Evolutionary conservation across 1,284 basidiomycete genomes (phyloP).

Genomic region (Cutaneotrichosporon cyanovorans): DNA sequence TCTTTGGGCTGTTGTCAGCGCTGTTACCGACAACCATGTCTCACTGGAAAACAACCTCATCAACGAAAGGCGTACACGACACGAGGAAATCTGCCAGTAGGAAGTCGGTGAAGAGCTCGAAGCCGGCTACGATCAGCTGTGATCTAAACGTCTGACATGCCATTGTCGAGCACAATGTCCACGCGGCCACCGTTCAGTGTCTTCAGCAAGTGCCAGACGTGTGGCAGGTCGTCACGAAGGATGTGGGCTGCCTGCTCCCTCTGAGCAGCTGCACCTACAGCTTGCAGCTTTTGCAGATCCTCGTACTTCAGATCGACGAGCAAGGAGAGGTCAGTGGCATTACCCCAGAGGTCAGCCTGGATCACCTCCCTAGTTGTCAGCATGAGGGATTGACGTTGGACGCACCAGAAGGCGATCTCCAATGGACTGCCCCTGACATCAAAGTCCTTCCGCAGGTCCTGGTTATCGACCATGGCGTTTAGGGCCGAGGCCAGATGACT

Average conservation of each 20-base stretch:
- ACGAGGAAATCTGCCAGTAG: slow-evolving; percentile 91
- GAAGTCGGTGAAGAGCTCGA: slow-evolving; percentile 91
- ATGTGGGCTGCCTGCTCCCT: slow-evolving; percentile 68
- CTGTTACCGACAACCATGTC: slow-evolving; percentile 31
- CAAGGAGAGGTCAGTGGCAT: slow-evolving; percentile 46
- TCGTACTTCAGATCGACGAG: slow-evolving; percentile 49
- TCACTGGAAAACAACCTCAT: slow-evolving; percentile 79
- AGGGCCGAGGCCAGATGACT: slow-evolving; percentile 49
- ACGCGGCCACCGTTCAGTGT: slow-evolving; percentile 54
- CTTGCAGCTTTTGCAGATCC: slow-evolving; percentile 76
- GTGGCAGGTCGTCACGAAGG: slow-evolving; percentile 71
- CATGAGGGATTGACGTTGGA: background rate
- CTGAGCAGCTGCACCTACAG: slow-evolving; percentile 69
- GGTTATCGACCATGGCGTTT: slow-evolving; percentile 26
- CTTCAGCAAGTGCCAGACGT: slow-evolving; percentile 67
- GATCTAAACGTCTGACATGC: slow-evolving; percentile 46
- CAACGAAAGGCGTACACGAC: slow-evolving; percentile 73
- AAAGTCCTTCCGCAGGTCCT: slow-evolving; percentile 27
- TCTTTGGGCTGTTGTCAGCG: slow-evolving; percentile 58
- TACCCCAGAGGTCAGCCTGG: slow-evolving; percentile 46
- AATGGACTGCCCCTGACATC: slow-evolving; percentile 32
- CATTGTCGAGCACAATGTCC: slow-evolving; percentile 89
- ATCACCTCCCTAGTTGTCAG: slow-evolving; percentile 38
- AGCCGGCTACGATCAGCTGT: slow-evolving; percentile 57
- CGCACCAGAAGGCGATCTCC: slow-evolving; percentile 44